phyloP scores from a whole-genome alignment of 2,329 filamentous ascomycete species.

The Teratosphaeriaceae sp. region DNA sequence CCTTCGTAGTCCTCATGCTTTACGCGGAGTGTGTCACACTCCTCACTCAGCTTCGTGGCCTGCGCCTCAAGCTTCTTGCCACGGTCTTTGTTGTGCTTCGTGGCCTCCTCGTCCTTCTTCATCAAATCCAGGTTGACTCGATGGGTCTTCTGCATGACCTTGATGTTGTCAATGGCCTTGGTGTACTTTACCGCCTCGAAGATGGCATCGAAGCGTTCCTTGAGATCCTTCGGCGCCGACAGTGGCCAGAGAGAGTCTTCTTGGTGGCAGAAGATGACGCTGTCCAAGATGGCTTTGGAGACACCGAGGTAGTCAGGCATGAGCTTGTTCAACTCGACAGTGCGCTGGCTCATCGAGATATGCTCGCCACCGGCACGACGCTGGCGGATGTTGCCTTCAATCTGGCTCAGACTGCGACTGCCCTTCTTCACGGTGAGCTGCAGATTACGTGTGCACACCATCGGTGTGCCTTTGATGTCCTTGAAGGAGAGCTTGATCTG shows the following conservation, averaged over 20 bases:
- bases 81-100: constrained; percentile 78
- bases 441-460: constrained; percentile 77
- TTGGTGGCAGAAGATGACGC: constrained; percentile 97
- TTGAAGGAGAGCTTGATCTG: constrained; percentile 88
- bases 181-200: constrained; percentile 97
- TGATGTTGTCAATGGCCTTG: constrained; percentile 94
- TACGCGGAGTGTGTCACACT: constrained; percentile 56
- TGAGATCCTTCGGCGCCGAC: constrained; percentile 76
- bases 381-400: constrained; percentile 75
- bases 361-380: constrained; percentile 82
- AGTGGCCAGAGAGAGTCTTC: constrained; percentile 97
- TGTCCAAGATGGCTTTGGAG: constrained; percentile 81
- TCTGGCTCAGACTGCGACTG: constrained; percentile 67
- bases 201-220: constrained; percentile 95
- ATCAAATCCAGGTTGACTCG: constrained; percentile 66
- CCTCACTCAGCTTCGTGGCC: constrained; percentile 51
- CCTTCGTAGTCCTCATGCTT: constrained; percentile 53
- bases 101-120: constrained; percentile 68
- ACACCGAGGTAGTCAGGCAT: constrained; percentile 85
- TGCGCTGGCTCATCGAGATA: constrained; percentile 68
- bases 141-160: constrained; percentile 74
- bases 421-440: constrained; percentile 83
- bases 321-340: constrained; percentile 56
- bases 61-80: constrained; percentile 54
- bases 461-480: constrained; percentile 67